A percentile compares a stretch with the other conserved stretches of the same genome.
Conservation (phyloP, 2,329 filamentous ascomycete species). For the Clarireedia homoeocarpa region DNA sequence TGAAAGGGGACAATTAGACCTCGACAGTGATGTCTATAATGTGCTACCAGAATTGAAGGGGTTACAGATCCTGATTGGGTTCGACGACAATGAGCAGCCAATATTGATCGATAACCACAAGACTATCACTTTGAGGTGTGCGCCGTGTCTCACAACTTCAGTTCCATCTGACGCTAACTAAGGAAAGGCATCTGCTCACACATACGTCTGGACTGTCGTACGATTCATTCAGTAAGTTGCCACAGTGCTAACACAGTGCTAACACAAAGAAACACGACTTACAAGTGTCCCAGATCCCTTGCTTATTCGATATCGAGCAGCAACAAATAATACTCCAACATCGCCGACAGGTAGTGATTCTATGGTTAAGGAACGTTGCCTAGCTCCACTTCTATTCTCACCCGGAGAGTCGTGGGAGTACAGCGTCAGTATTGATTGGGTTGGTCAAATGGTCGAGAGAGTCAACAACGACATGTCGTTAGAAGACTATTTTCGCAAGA, state of each 20-base stretch:
- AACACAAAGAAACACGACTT: not conserved
- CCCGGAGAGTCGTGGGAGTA: conserved; percentile 57
- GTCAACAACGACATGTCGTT: conserved; percentile 15
- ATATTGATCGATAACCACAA: conserved; percentile 17
- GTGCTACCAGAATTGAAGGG: conserved; percentile 24
- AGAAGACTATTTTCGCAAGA: conserved; percentile 36
- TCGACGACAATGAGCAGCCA: conserved; percentile 17
- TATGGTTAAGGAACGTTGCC: conserved; percentile 5
- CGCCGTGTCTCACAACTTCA: not conserved
- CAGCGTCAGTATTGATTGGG: conserved; percentile 45
- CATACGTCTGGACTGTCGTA: conserved; percentile 24
- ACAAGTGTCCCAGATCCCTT: not conserved
- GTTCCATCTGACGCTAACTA: not conserved
- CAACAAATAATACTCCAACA: not conserved
- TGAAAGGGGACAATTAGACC: conserved; percentile 39
- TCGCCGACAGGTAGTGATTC: not conserved
- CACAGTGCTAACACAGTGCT: too few species aligned
- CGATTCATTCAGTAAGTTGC: conserved; percentile 18
- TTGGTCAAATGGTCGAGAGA: conserved; percentile 42
- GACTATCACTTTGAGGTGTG: conserved; percentile 25
- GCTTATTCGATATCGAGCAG: conserved; percentile 12
- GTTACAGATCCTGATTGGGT: conserved; percentile 22
- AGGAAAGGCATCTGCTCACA: conserved; percentile 20
- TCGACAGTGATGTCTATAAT: conserved; percentile 37
- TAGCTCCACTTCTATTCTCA: conserved; percentile 50